Evolutionary conservation across 2,329 filamentous ascomycete genomes (phyloP), one percentile per base, ranked within the genome.

Genomic region (Biscogniauxia mediterranea): DNA sequence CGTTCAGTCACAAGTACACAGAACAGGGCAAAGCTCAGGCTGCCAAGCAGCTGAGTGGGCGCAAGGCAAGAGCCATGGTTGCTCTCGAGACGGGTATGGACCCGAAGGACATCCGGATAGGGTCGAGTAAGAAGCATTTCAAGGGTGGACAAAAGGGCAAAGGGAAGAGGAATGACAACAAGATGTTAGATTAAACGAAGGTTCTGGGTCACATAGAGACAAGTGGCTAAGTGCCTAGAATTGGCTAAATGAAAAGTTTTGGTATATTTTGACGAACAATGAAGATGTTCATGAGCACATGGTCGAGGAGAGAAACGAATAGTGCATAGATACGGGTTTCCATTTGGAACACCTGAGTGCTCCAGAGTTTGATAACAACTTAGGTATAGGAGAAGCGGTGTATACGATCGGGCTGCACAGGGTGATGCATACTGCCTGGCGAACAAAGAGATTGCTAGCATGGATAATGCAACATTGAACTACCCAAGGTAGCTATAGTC

Each of bases 1-100:
- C 95, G 0, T 98, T 98, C 79, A 94, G 89, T 76, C 86, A 95
- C 79, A 91, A 95, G 78, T 96, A 97, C 77, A 88, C 88, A 2
- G 85, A 95, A 76, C 92, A 96, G 72, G 93, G 92, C 4, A 79
- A 79, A 60, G 74, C 69, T 11, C 71, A 72, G 53, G 78, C 75
- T 62, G 81, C 82, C 17, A 96, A 92, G 79, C 81, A 89, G 64
- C 78, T 97, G 54, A 92, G 86, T 19, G 93, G 93, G 0, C 84
- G 95, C 63, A 99, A 99, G 77, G 85, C 92, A 56, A 87, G 88
- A 71, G 83, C 89, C 49, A 86, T 97, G 81, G 81, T 91, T 56
- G 94, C 94, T 11, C 73, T 97, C 64, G 92, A 97, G 79, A 91
- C 89, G 62, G 91, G 92, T 15, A 75, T 98, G 42, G 93, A 97